A percentile compares a stretch with the other conserved stretches of the same genome.
Conservation (phyloP, 805 yeast genomes). For the Metschnikowia kofuensis region DNA sequence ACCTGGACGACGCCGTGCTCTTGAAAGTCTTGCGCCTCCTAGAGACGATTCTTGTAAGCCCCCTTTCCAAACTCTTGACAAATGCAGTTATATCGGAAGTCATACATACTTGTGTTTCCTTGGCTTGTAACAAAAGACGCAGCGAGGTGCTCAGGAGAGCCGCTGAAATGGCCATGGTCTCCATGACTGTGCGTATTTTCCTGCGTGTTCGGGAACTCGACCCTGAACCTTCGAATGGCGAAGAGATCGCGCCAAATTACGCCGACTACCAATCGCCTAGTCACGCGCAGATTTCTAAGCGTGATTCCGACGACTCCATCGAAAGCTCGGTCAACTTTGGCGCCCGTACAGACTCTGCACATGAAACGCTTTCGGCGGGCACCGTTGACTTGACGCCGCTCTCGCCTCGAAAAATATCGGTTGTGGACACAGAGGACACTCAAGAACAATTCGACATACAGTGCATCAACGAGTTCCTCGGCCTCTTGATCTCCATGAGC, state of each 20-base stretch:
- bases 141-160: slow-evolving; percentile 85
- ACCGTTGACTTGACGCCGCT: slow-evolving; percentile 2
- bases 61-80: slow-evolving; percentile 61
- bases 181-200: slow-evolving; percentile 69
- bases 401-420: neutral
- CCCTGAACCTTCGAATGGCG: slow-evolving; percentile 34
- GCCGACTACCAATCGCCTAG: slow-evolving; percentile 56
- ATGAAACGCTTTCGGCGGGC: neutral
- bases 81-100: slow-evolving; percentile 86
- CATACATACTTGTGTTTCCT: slow-evolving; percentile 83
- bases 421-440: neutral
- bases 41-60: slow-evolving; percentile 63
- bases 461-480: slow-evolving; percentile 73
- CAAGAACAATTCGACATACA: slow-evolving; percentile 61
- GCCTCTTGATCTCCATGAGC: slow-evolving; percentile 72
- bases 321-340: slow-evolving; percentile 2
- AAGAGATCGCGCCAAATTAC: slow-evolving; percentile 48
- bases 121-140: slow-evolving; percentile 89
- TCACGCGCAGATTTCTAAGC: slow-evolving; percentile 19
- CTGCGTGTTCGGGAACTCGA: slow-evolving; percentile 54
- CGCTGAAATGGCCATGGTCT: slow-evolving; percentile 77
- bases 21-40: slow-evolving; percentile 76
- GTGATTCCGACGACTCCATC: slow-evolving; percentile 1
- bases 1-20: slow-evolving; percentile 87
- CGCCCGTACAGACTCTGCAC: neutral